These are phyloP conservation scores for Lipomyces sp. DNA, from an alignment of 805 yeast species.

Conservation along the genomic window DNA sequence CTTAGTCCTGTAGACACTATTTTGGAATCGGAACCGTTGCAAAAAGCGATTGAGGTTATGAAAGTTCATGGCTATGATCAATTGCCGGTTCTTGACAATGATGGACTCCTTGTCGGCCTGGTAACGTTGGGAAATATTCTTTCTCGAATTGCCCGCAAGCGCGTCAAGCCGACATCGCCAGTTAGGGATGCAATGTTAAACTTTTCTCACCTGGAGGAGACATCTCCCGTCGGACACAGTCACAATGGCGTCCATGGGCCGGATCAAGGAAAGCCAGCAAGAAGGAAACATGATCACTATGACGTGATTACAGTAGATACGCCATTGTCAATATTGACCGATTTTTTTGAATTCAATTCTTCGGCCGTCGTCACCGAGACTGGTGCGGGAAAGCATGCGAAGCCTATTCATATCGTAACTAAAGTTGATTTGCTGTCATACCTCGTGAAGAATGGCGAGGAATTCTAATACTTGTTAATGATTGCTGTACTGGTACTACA, in stretches of 20 bases:
- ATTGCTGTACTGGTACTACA: not conserved
- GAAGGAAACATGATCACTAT: constrained; percentile 51
- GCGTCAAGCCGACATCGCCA: constrained; percentile 59
- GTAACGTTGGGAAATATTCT: constrained; percentile 75
- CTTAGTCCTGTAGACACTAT: constrained; percentile 83
- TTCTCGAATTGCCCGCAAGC: constrained; percentile 66
- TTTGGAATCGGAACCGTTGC: constrained; percentile 60
- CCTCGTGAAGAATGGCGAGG: constrained; percentile 42
- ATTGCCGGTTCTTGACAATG: constrained; percentile 69
- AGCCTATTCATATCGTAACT: constrained; percentile 83
- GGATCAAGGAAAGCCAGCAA: constrained; percentile 15
- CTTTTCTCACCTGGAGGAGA: constrained; percentile 71
- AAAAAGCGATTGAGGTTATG: constrained; percentile 68
- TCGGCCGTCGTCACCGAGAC: constrained; percentile 79
- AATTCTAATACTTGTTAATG: constrained; percentile 11
- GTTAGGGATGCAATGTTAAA: constrained; percentile 68
- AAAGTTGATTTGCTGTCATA: constrained; percentile 77
- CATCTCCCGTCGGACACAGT: constrained; percentile 59
- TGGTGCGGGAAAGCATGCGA: constrained; percentile 52
- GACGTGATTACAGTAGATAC: constrained; percentile 68
- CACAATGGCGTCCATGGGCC: constrained; percentile 22
- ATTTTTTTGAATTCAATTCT: constrained; percentile 82
- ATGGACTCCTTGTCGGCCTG: constrained; percentile 71
- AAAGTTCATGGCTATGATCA: constrained; percentile 83
- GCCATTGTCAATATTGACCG: constrained; percentile 67